Evolutionary conservation across 1,284 basidiomycete genomes (phyloP), one percentile per base, ranked within the genome.

Genomic region (Mycena citricolor): DNA sequence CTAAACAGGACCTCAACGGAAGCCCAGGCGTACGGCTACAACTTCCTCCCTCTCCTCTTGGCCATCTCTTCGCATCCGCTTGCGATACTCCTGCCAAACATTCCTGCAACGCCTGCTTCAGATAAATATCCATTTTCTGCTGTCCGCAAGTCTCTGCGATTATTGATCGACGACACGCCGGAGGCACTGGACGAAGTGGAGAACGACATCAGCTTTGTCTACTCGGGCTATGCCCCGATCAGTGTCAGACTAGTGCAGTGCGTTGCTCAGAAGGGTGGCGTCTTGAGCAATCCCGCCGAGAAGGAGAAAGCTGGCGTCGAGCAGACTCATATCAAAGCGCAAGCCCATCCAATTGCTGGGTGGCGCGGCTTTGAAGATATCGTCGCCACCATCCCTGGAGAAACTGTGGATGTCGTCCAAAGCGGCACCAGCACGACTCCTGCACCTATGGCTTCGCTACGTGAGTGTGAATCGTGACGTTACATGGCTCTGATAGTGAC

Each of bases 351-450:
- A 1, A 87, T 98, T 47, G 80, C 88, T 2, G 95, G 95, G 1
- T 99, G 95, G 94, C 94, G 90, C 62, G 94, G 93, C 12, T 92
- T 98, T 57, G 94, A 98, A 63, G 97, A 99, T 57, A 77, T 90
- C 2, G 61, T 98, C 12, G 77, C 77, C 31, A 73, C 74, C 39
- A 81, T 97, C 40, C 89, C 92, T 2, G 95, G 95, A 4, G 81
- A 85, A 54, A 88, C 84, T 3, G 81, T 97, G 39, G 94, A 99
- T 66, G 74, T 88, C 37, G 65, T 77, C 25, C 90, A 89, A 62
- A 77, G 68, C 54, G 59, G 63, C 28, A 57, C 65, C 20, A 57
- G 56, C 32, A 49, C 65, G 43, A 43, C 60, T 54, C 41, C 61
- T 56, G 28, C 58, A 13, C 54, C 65, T n/a, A 58, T 69, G 37